Conservation (phyloP, 202 grass and related monocot genomes). For the Hordeum pubiflorum region DNA sequence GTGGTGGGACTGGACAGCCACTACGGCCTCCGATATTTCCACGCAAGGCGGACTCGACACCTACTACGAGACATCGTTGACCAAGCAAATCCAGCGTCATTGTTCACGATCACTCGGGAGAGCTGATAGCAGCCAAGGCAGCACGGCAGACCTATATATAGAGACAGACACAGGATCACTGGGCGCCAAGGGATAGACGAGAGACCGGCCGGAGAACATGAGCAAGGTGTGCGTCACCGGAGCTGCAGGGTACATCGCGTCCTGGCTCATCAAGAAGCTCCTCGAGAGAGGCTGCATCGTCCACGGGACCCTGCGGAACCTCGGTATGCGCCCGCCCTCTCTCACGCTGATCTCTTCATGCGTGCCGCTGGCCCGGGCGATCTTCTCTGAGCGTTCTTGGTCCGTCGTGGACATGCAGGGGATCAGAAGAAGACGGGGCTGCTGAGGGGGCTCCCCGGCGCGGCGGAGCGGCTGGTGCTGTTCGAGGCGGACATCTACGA, state of each 20-base stretch:
- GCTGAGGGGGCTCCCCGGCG: constrained; percentile 21
- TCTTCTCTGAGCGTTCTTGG: background rate
- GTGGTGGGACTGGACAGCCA: too few relatives aligned
- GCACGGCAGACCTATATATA: too few relatives aligned
- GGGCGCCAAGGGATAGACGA: background rate
- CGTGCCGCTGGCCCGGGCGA: background rate
- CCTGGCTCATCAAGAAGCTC: constrained; percentile 57
- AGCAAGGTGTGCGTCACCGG: constrained; percentile 53
- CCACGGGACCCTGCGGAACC: constrained; percentile 36
- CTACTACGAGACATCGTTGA: too few relatives aligned
- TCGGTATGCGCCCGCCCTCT: background rate
- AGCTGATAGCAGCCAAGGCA: too few relatives aligned
- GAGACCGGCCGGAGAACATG: background rate
- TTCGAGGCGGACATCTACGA: constrained; percentile 51
- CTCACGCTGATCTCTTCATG: background rate
- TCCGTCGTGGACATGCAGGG: constrained; percentile 17
- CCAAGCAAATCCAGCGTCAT: background rate
- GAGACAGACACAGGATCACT: too few relatives aligned
- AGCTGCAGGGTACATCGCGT: constrained; percentile 45
- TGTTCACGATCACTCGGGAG: background rate
- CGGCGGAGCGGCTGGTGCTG: constrained; percentile 20
- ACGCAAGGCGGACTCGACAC: too few relatives aligned
- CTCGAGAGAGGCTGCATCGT: constrained; percentile 36
- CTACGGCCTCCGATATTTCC: too few relatives aligned
- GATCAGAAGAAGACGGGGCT: constrained; percentile 32